Evolutionary conservation across 345 rosid species (phyloP), one percentile per base, ranked within the genome.

Genomic region (Murraya koenigii): DNA sequence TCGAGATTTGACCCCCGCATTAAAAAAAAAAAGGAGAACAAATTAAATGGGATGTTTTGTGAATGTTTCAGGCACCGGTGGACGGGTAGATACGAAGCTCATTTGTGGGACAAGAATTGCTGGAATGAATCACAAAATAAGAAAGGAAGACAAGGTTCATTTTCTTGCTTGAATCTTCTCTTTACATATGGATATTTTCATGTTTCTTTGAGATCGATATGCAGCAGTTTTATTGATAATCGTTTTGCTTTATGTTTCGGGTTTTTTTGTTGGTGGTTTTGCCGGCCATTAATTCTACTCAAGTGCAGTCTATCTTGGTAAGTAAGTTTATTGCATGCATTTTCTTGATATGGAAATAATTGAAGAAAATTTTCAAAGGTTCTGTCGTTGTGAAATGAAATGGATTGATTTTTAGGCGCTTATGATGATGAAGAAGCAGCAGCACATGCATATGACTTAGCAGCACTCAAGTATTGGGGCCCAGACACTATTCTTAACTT

Each of bases 391-490:
- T 8, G 19, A 32, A 65, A 65, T 65, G 47, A 2, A 65, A 65
- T 65, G 47, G 1, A 7, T 38, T 67, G 38, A 49, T 2, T 41
- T 56, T 44, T 52, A 93, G 99, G 99, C 30, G 98, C 98, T 36
- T 96, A 96, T 71, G 94, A 96, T 63, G 91, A 94, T 69, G 98
- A 96, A 86, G 94, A 77, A 81, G 92, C 97, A 14, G 99, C 97
- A 3, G 99, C 98, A 74, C 99, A 90, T 87, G 97, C 98, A 11
- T 92, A 96, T 80, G 99, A 96, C 86, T 85, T 96, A 80, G 98
- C 99, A 7, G 99, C 99, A 84, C 83, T 96, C 68, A 96, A 94
- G 78, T 96, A 92, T 49, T 96, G 99, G 98, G 98, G 98, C 52
- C 90, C 63, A 47, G 94, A 92, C 61, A 91, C 98, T 64, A 89